These are phyloP conservation scores for Collybia sp. DNA, from an alignment of 768 basidiomycete species.

Conservation along the genomic window DNA sequence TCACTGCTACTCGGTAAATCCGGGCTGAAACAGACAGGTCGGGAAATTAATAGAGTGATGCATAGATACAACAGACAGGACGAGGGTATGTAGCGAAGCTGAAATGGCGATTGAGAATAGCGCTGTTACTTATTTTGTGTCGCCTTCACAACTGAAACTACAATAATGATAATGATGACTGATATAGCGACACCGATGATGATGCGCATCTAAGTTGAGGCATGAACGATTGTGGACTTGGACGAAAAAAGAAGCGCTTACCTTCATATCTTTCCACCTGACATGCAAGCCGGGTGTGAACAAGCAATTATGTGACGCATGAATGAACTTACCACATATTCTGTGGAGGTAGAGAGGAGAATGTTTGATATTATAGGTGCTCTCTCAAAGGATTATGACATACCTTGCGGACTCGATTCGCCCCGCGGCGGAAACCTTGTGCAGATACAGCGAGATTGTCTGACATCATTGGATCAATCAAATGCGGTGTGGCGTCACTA, in stretches of 20 bases:
- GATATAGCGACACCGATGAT: conserved; percentile 89
- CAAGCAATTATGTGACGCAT: conserved; percentile 3
- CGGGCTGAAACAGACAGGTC: too few relatives aligned
- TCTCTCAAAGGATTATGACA: conserved; percentile 19
- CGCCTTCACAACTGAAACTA: conserved; percentile 91
- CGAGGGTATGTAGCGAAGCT: conserved; percentile 12
- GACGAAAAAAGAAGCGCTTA: conserved; percentile 18
- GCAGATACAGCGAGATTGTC: conserved; percentile 97
- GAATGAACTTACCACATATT: conserved; percentile 79
- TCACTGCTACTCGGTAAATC: too few relatives aligned
- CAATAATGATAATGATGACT: conserved; percentile 92
- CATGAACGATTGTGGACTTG: conserved; percentile 4
- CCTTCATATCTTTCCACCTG: conserved; percentile 99
- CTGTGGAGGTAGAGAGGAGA: conserved; percentile 28
- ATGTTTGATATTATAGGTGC: conserved; percentile 1
- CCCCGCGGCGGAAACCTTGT: conserved; percentile 97
- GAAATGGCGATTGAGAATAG: not conserved
- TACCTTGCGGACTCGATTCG: conserved; percentile 96
- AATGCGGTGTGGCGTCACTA: not conserved
- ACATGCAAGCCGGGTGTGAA: too few relatives aligned
- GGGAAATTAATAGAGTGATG: conserved; percentile 13
- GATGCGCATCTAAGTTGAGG: conserved; percentile 75
- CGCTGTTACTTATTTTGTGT: conserved; percentile 40
- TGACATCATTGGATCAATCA: conserved; percentile 23
- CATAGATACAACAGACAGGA: conserved; percentile 42